Percentiles rank a stretch among this genome's conserved stretches.
Evolutionary conservation across 73 alveolate genomes (phyloP).

Genomic region (Symbiodinium natans): DNA sequence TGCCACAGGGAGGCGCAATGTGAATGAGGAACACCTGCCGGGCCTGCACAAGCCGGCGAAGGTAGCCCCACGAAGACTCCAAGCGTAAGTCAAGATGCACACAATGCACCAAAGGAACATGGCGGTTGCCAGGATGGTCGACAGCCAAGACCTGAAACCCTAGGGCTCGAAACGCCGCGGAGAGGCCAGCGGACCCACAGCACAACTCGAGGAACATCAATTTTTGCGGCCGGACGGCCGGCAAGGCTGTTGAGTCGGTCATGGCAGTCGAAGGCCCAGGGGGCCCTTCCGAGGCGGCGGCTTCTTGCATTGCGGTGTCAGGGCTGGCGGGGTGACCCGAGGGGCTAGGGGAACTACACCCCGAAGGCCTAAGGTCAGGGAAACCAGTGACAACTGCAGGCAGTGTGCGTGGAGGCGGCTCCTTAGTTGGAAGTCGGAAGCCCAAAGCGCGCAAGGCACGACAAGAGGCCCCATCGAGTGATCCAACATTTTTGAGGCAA

Average conservation of each 20-base stretch:
- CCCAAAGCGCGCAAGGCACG: background rate
- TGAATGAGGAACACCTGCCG: background rate
- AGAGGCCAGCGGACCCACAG: background rate
- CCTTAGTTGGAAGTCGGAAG: background rate
- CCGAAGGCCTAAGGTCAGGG: background rate
- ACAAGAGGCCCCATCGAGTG: too few species aligned
- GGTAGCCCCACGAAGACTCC: background rate
- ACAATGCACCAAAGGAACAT: background rate
- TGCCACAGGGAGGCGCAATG: background rate
- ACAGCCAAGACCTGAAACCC: background rate
- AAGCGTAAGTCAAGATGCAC: background rate
- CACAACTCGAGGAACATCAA: background rate
- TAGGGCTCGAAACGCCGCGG: background rate
- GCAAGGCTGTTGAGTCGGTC: too few species aligned
- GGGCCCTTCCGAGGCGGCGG: too few species aligned
- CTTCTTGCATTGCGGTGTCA: too few species aligned
- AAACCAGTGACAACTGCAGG: background rate
- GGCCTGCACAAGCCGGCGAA: background rate
- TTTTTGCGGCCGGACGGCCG: background rate
- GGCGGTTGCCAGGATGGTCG: background rate
- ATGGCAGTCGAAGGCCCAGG: too few species aligned
- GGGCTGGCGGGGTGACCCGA: background rate
- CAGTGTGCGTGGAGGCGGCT: background rate
- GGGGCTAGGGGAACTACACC: background rate
- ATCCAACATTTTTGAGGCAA: background rate